phyloP scores from a whole-genome alignment of 2,329 filamentous ascomycete species.

The Penicillium oxalicum region DNA sequence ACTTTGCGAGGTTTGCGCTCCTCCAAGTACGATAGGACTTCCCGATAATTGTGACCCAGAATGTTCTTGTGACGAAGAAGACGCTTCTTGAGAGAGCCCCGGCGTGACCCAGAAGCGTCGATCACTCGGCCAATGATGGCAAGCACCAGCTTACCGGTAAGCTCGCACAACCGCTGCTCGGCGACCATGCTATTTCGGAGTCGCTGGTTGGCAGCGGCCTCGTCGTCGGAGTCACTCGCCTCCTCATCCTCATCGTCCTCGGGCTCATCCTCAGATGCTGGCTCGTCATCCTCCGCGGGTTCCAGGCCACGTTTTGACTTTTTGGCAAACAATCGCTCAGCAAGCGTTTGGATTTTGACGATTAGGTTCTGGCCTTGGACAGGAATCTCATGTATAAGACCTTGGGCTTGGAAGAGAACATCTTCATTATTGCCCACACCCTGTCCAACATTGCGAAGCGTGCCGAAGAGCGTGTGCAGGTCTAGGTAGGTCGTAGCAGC shows the following conservation, averaged over 20 bases:
- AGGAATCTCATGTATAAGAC: slow-evolving; percentile 64
- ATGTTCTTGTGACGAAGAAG: slow-evolving; percentile 72
- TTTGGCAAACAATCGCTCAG: slow-evolving; percentile 73
- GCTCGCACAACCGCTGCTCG: slow-evolving; percentile 78
- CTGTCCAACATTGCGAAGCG: slow-evolving; percentile 52
- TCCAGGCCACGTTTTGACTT: slow-evolving; percentile 46
- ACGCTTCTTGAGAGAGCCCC: slow-evolving; percentile 61
- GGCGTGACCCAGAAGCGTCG: slow-evolving; percentile 56
- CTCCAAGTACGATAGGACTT: slow-evolving; percentile 75
- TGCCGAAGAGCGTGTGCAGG: slow-evolving; percentile 71
- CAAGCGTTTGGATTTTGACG: slow-evolving; percentile 67
- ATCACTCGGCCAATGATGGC: slow-evolving; percentile 70
- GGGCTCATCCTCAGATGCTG: slow-evolving; percentile 58
- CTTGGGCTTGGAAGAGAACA: slow-evolving; percentile 51
- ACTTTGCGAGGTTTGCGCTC: slow-evolving; percentile 47
- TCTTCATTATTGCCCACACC: slow-evolving; percentile 38
- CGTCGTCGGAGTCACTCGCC: slow-evolving; percentile 25
- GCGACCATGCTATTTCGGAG: slow-evolving; percentile 64
- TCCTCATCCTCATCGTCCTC: slow-evolving; percentile 39
- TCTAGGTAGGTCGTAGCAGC: slow-evolving; percentile 75
- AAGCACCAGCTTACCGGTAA: slow-evolving; percentile 78
- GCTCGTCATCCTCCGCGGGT: slow-evolving; percentile 63
- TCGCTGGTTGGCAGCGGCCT: slow-evolving; percentile 45
- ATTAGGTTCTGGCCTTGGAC: slow-evolving; percentile 59
- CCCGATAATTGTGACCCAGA: slow-evolving; percentile 79